Conservation (phyloP, 2,329 filamentous ascomycete genomes). For the Sclerotinia glacialis region DNA sequence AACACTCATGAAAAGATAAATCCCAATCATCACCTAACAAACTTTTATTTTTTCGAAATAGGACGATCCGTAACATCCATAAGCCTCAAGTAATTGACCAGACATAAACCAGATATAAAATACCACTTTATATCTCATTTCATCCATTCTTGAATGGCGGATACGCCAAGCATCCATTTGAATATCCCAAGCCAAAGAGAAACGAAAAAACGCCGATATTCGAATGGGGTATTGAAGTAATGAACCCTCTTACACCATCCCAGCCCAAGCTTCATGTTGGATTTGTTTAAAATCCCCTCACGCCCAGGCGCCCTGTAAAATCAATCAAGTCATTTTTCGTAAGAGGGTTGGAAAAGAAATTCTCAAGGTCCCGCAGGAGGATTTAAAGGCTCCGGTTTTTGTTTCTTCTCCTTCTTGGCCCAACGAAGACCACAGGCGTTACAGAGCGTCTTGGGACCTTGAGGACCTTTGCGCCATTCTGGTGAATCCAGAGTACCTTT, state of each 20-base stretch:
- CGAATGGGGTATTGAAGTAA: conserved; percentile 6
- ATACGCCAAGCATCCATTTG: not conserved
- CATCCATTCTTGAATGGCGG: no score
- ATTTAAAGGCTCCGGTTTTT: conserved; percentile 11
- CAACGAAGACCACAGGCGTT: conserved; percentile 84
- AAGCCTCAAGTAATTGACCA: not conserved
- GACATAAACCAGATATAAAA: not conserved
- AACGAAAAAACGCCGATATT: conserved; percentile 9
- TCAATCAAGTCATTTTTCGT: conserved; percentile 14
- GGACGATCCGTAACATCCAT: not conserved
- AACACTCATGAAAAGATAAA: not conserved
- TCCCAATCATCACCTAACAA: not conserved
- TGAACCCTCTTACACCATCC: not conserved
- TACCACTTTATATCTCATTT: not conserved
- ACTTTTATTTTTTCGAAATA: not conserved
- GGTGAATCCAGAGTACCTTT: conserved; percentile 81
- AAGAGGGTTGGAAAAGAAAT: conserved; percentile 1
- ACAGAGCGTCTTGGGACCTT: conserved; percentile 89
- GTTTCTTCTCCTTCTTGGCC: conserved; percentile 82
- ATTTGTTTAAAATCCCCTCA: not conserved
- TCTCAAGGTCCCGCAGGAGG: not conserved
- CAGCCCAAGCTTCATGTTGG: conserved; percentile 17
- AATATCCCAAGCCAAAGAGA: not conserved
- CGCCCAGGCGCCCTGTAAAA: conserved; percentile 16
- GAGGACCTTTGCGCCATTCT: conserved; percentile 93